Conservation (phyloP, 768 basidiomycete genomes). For the Clathrus columnatus region DNA sequence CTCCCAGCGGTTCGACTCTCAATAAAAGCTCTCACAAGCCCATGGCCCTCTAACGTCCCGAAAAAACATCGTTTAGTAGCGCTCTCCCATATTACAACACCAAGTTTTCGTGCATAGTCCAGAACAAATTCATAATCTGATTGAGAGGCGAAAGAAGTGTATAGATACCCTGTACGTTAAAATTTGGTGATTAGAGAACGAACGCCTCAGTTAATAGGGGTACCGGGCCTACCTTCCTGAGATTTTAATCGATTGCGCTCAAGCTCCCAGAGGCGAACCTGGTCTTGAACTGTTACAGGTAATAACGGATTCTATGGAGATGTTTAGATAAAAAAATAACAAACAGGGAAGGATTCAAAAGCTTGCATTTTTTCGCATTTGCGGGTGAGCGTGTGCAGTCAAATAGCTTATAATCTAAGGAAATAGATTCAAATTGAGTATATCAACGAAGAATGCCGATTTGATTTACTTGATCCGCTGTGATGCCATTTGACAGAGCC, state of each 20-base stretch:
- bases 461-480: constrained; percentile 86
- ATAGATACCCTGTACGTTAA: constrained; percentile 63
- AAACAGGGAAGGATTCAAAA: background rate
- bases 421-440: constrained; percentile 4
- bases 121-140: constrained; percentile 84
- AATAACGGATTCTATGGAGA: constrained; percentile 70
- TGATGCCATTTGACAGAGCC: constrained; percentile 90
- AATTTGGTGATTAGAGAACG: background rate
- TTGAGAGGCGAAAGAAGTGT: constrained; percentile 78
- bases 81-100: constrained; percentile 80
- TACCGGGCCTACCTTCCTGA: constrained; percentile 58
- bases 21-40: constrained; percentile 71
- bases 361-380: constrained; percentile 90
- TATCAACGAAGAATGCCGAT: constrained; percentile 15
- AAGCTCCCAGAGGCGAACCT: constrained; percentile 94
- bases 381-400: constrained; percentile 89
- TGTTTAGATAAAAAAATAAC: background rate
- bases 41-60: constrained; percentile 67
- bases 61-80: constrained; percentile 70
- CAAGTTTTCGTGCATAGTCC: constrained; percentile 75
- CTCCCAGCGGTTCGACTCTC: constrained; percentile 35
- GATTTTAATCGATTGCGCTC: constrained; percentile 88
- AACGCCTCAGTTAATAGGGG: constrained; percentile 12
- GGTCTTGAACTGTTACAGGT: constrained; percentile 96
- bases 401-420: constrained; percentile 90